phyloP scores from a whole-genome alignment of 75 land plant species.

The Gnetum montanum region DNA sequence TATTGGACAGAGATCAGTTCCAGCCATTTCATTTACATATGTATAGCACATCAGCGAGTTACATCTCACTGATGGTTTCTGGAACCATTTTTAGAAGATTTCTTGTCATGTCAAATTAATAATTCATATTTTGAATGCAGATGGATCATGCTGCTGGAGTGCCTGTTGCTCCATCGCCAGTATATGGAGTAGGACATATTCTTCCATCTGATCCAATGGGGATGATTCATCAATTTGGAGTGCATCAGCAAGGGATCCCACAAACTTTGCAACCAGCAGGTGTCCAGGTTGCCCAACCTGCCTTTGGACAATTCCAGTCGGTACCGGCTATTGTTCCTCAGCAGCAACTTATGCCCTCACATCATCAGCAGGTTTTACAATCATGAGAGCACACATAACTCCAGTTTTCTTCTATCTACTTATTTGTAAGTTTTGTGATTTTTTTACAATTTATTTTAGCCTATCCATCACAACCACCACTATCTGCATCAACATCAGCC shows the following conservation, averaged over 20 bases:
- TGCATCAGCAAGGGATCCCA: constrained; percentile 51
- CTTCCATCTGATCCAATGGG: constrained; percentile 49
- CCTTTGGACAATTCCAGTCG: constrained; percentile 32
- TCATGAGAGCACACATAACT: not conserved
- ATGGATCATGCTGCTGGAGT: constrained; percentile 44
- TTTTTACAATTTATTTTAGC: constrained; percentile 6
- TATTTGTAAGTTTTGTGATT: too few relatives aligned
- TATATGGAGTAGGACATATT: constrained; percentile 38
- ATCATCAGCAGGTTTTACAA: constrained; percentile 47
- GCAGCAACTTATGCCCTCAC: constrained; percentile 37
- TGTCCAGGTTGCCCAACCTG: constrained; percentile 31
- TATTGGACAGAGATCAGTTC: too few relatives aligned
- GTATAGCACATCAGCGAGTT: too few relatives aligned
- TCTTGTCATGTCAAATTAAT: too few relatives aligned
- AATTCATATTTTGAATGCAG: too few relatives aligned
- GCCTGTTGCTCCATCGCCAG: constrained; percentile 46
- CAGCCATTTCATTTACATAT: too few relatives aligned
- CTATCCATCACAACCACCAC: constrained; percentile 1
- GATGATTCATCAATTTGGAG: constrained; percentile 50
- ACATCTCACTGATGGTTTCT: too few relatives aligned
- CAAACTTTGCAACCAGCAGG: constrained; percentile 23
- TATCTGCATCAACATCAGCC: constrained; percentile 7
- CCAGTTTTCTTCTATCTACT: too few relatives aligned
- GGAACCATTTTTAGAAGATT: too few relatives aligned
- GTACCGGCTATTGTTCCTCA: constrained; percentile 24